A percentile compares a stretch with the other conserved stretches of the same genome.
Conservation (phyloP, 139 green algal genomes). For the Yamagishiella unicocca region DNA sequence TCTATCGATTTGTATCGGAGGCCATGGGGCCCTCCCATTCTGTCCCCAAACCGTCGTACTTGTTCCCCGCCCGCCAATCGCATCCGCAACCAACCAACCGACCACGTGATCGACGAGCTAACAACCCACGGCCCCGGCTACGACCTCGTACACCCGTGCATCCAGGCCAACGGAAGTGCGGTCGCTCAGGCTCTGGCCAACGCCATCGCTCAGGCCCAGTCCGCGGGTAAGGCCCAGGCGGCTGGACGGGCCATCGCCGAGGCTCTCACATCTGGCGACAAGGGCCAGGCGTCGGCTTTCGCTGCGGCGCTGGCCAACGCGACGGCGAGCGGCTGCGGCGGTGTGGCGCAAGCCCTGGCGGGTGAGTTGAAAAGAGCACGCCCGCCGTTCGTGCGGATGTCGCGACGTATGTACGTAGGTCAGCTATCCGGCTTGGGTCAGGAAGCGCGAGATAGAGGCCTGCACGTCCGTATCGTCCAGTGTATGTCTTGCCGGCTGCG, state of each 20-base stretch:
- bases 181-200: conserved; percentile 32
- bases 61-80: too few species aligned
- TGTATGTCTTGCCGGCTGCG: too few species aligned
- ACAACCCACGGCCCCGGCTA: too few species aligned
- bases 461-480: neutral
- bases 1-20: too few species aligned
- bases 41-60: too few species aligned
- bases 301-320: conserved; percentile 45
- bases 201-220: conserved; percentile 33
- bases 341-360: conserved; percentile 46
- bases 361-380: neutral
- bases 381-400: too few species aligned
- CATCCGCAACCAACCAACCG: too few species aligned
- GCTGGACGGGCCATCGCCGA: conserved; percentile 47
- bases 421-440: too few species aligned
- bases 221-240: conserved; percentile 23
- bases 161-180: conserved; percentile 12
- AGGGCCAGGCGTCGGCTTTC: conserved; percentile 21
- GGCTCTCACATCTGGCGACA: conserved; percentile 33
- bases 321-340: conserved; percentile 45
- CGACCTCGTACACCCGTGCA: neutral
- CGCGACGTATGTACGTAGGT: too few species aligned
- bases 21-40: too few species aligned
- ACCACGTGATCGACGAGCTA: too few species aligned
- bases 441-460: too few species aligned